Evolutionary conservation across 2,329 filamentous ascomycete species (phyloP).

Genomic region (Chalaropsis ovoidea): DNA sequence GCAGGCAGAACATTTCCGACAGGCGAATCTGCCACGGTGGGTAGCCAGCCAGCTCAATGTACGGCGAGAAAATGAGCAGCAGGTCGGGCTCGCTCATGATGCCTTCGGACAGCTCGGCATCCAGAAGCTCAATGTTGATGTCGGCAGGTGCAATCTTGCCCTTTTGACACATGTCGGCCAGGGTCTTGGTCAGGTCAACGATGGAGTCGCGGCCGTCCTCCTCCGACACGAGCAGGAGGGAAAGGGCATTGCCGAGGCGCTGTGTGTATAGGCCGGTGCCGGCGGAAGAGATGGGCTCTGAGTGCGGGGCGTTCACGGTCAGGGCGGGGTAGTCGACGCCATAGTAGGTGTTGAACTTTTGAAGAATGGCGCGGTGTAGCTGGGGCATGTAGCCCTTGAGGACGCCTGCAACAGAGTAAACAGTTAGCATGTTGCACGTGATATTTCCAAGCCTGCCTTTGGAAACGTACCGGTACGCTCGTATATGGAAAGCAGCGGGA

Average conservation of each 20-base stretch:
- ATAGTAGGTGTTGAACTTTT: conserved; percentile 80
- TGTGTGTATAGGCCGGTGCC: conserved; percentile 28
- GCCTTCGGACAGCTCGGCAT: conserved; percentile 69
- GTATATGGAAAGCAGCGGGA: conserved; percentile 80
- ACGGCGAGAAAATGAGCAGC: conserved; percentile 74
- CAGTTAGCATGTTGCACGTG: conserved; percentile 1
- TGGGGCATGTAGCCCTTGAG: conserved; percentile 84
- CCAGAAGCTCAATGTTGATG: conserved; percentile 75
- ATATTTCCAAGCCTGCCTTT: not conserved
- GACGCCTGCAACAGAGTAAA: conserved; percentile 47
- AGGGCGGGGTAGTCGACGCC: conserved; percentile 63
- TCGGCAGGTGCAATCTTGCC: conserved; percentile 72
- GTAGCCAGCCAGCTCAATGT: conserved; percentile 77
- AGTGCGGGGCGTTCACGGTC: conserved; percentile 42
- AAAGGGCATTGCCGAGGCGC: conserved; percentile 24
- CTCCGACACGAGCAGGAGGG: conserved; percentile 55
- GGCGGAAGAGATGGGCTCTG: conserved; percentile 34
- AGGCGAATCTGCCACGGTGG: conserved; percentile 93
- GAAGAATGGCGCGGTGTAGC: conserved; percentile 66
- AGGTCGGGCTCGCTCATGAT: conserved; percentile 87
- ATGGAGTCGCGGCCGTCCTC: conserved; percentile 88
- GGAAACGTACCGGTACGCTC: conserved; percentile 66
- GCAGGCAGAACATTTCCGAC: conserved; percentile 80
- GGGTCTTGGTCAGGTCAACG: conserved; percentile 87
- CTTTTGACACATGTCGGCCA: conserved; percentile 89